These are phyloP conservation scores for Botrytis hyacinthi DNA, from an alignment of 2,329 filamentous ascomycete species.

Conservation along the genomic window DNA sequence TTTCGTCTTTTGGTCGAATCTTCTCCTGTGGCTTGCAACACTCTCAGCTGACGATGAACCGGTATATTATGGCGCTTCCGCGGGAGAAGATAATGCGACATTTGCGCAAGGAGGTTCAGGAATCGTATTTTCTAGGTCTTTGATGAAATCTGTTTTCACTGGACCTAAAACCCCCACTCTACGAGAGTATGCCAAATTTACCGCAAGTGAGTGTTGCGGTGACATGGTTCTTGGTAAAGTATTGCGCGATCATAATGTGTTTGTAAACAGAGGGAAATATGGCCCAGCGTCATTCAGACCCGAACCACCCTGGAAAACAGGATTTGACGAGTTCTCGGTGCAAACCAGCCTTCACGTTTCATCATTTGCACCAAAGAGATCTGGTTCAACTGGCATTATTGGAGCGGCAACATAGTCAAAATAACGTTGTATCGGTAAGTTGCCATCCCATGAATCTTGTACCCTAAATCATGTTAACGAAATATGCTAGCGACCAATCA, in stretches of 20 bases:
- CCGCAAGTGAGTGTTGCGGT: slow-evolving; percentile 20
- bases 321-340: slow-evolving; percentile 21
- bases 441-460: not conserved
- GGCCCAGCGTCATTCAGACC: slow-evolving; percentile 20
- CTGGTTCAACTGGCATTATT: slow-evolving; percentile 10
- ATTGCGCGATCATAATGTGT: slow-evolving; percentile 19
- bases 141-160: slow-evolving; percentile 22
- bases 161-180: slow-evolving; percentile 7
- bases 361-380: slow-evolving; percentile 24
- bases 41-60: slow-evolving; percentile 17
- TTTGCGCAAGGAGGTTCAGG: slow-evolving; percentile 25
- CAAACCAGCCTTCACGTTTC: slow-evolving; percentile 21
- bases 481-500: not conserved
- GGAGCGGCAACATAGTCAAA: slow-evolving; percentile 5
- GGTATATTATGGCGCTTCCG: slow-evolving; percentile 18
- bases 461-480: not conserved
- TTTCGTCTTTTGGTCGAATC: slow-evolving; percentile 20
- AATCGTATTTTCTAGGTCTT: slow-evolving; percentile 20
- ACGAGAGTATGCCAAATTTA: slow-evolving; percentile 21
- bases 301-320: slow-evolving; percentile 25
- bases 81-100: slow-evolving; percentile 13
- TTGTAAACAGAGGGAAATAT: slow-evolving; percentile 16
- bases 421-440: slow-evolving; percentile 1
- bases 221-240: slow-evolving; percentile 24
- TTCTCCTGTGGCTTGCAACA: slow-evolving; percentile 12